Evolutionary conservation across 2,329 filamentous ascomycete species (phyloP), one percentile per base, ranked within the genome.

Genomic region (Coniochaeta sp.): DNA sequence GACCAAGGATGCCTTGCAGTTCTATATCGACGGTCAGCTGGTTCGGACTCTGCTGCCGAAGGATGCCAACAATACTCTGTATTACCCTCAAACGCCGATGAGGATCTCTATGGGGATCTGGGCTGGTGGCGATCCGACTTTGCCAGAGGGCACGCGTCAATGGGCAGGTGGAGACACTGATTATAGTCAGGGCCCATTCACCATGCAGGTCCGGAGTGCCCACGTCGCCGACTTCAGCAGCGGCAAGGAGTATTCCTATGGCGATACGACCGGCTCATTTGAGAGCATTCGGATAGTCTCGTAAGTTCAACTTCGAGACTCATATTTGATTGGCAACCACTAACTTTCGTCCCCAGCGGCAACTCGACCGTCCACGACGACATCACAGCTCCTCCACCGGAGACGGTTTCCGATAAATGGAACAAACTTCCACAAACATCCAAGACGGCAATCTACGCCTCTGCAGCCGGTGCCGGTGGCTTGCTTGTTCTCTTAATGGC

Each of bases 71-170:
- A 81, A 81, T 65, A 85, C 85, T 14, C 71, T 81, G 57, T 82
- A 82, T 69, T 93, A 84, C 71, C 90, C 90, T 0, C 90, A 93
- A 70, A 92, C 89, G 0, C 90, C 90, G 1, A 89, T 89, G 86
- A 83, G 84, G 57, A 73, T 90, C 57, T 85, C 84, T 58, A 68
- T 90, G 19, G 87, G 88, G 59, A 86, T 89, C 65, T 88, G 85
- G 81, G 82, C 87, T 58, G 80, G 84, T 60, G 80, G 86, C 62
- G 80, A 90, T 64, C 74, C 84, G 6, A 69, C 75, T 44, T 71
- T 87, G 68, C 72, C 81, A 47, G 50, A 80, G 57, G 78, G 81
- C 14, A 89, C 85, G 1, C 82, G 88, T 58, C 76, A 85, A 60
- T 91, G 88, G 88, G 88, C 88, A 60, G 88, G 88, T 59, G 88